A percentile compares a stretch with the other conserved stretches of the same genome.
Evolutionary conservation across 2,329 filamentous ascomycete species (phyloP).

Genomic region (Neopestalotiopsis rosae): DNA sequence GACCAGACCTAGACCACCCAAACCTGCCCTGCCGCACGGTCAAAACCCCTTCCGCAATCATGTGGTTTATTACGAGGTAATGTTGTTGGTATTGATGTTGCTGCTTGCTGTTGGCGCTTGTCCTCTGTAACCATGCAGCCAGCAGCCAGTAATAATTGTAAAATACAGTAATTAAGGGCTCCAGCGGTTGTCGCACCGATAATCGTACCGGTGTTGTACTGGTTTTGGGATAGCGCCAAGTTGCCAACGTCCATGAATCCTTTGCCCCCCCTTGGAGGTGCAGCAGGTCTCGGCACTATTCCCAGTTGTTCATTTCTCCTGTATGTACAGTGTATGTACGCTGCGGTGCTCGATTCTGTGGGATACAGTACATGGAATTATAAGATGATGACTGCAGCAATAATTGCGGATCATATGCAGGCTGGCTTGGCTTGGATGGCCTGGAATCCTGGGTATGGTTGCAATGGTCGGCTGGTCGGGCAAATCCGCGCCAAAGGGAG

Average conservation of each 20-base stretch:
- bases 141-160: background rate
- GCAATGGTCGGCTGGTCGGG: background rate
- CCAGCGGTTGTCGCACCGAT: background rate
- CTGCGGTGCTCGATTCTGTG: background rate
- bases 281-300: background rate
- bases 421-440: background rate
- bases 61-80: background rate
- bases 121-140: background rate
- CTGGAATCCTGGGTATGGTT: background rate
- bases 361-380: background rate
- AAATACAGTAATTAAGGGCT: background rate
- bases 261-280: background rate
- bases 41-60: background rate
- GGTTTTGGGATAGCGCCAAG: background rate
- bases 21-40: background rate
- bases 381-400: slow-evolving; percentile 3
- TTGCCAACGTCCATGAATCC: background rate
- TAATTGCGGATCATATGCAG: slow-evolving; percentile 2
- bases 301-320: background rate
- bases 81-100: too few relatives aligned
- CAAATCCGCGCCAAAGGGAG: background rate
- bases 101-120: background rate
- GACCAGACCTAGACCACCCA: background rate
- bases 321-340: too few relatives aligned
- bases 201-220: background rate